phyloP scores from a whole-genome alignment of 306 rosid genomes.

The Psophocarpus tetragonolobus region DNA sequence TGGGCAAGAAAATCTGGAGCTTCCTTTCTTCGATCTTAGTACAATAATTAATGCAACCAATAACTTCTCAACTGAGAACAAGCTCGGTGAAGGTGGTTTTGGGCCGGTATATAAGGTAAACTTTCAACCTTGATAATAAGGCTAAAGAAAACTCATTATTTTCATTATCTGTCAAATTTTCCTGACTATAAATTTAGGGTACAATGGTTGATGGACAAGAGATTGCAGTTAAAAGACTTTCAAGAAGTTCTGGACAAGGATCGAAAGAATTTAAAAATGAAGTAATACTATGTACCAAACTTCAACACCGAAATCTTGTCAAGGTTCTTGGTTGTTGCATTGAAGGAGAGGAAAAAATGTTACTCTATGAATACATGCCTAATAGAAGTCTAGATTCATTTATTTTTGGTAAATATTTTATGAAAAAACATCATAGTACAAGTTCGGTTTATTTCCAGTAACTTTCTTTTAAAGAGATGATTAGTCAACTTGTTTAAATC shows the following conservation, averaged over 20 bases:
- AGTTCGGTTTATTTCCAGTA: neutral
- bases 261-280: slow-evolving; percentile 2
- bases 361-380: slow-evolving; percentile 7
- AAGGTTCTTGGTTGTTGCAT: slow-evolving; percentile 7
- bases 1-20: neutral
- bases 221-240: slow-evolving; percentile 3
- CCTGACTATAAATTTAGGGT: neutral
- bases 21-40: neutral
- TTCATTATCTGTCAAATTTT: neutral
- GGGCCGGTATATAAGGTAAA: neutral
- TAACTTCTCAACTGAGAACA: neutral
- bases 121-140: neutral
- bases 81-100: slow-evolving; percentile 1
- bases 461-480: neutral
- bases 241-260: neutral
- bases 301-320: slow-evolving; percentile 10
- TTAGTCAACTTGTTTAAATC: neutral
- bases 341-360: neutral
- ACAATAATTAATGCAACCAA: neutral
- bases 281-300: neutral
- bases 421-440: neutral
- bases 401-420: slow-evolving; percentile 8
- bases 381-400: neutral
- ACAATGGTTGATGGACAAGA: neutral
- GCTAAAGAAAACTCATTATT: neutral